Evolutionary conservation across 257 asterid genomes (phyloP).

Genomic region (Anisodus tanguticus): DNA sequence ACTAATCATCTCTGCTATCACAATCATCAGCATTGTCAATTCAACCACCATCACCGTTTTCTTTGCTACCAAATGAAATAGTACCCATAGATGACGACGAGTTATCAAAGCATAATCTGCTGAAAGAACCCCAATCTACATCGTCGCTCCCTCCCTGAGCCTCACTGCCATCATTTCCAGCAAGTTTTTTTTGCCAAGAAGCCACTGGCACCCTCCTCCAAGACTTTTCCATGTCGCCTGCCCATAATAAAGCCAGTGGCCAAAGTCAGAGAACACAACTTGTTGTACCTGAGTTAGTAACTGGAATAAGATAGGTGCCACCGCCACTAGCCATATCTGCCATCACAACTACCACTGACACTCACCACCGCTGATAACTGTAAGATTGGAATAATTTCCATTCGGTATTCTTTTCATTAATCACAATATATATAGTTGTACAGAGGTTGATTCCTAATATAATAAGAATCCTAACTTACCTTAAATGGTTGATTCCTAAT

Average conservation of each 20-base stretch:
- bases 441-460: too few relatives aligned
- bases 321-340: too few relatives aligned
- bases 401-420: too few relatives aligned
- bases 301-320: constrained; percentile 7
- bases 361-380: too few relatives aligned
- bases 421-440: too few relatives aligned
- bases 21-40: too few relatives aligned
- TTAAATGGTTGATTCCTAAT: too few relatives aligned
- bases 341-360: too few relatives aligned
- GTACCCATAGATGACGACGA: constrained; percentile 69
- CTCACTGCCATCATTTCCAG: constrained; percentile 48
- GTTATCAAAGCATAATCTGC: constrained; percentile 72
- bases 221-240: constrained; percentile 86
- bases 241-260: constrained; percentile 37
- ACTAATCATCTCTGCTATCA: too few relatives aligned
- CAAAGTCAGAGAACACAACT: constrained; percentile 38
- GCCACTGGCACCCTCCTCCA: constrained; percentile 99
- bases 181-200: constrained; percentile 74
- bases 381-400: too few relatives aligned
- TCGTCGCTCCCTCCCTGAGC: constrained; percentile 42
- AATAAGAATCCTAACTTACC: too few relatives aligned
- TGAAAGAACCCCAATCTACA: constrained; percentile 84
- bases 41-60: not conserved
- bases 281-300: constrained; percentile 27
- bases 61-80: constrained; percentile 71